phyloP scores from a whole-genome alignment of 2,329 filamentous ascomycete genomes.

The Penicillium sp. region DNA sequence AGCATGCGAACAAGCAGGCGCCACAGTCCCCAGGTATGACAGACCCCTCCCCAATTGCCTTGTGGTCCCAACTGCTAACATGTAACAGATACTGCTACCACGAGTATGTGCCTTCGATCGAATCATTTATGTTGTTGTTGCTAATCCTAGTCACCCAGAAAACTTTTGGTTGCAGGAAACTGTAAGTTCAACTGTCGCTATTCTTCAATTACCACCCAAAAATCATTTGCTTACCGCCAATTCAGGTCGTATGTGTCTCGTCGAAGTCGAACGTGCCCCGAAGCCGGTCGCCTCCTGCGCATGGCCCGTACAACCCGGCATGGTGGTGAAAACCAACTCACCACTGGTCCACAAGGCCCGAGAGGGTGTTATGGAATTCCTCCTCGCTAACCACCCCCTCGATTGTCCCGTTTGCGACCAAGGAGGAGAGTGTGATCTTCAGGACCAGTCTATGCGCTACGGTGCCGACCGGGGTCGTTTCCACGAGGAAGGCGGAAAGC shows the following conservation, averaged over 20 bases:
- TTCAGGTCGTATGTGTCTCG: conserved; percentile 85
- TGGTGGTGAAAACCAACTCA: conserved; percentile 99
- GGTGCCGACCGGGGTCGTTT: conserved; percentile 94
- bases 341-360: conserved; percentile 95
- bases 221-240: conserved; percentile 10
- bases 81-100: conserved; percentile 88
- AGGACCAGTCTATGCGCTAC: conserved; percentile 99
- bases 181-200: conserved; percentile 51
- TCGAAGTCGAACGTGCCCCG: conserved; percentile 93
- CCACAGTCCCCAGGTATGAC: conserved; percentile 77
- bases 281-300: conserved; percentile 98
- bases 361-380: conserved; percentile 98
- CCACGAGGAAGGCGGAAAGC: conserved; percentile 93
- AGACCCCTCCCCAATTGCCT: background rate
- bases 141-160: conserved; percentile 51
- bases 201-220: background rate
- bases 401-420: conserved; percentile 99
- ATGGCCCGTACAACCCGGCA: conserved; percentile 97
- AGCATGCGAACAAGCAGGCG: conserved; percentile 97
- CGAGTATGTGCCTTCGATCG: conserved; percentile 64
- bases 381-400: conserved; percentile 92
- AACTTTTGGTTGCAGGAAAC: conserved; percentile 98
- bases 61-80: conserved; percentile 35
- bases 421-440: conserved; percentile 97
- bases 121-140: conserved; percentile 11